Percentiles rank a stretch among this genome's conserved stretches.
phyloP scores from a whole-genome alignment of 208 protist genomes.

The Acanthamoeba lugdunensis region DNA sequence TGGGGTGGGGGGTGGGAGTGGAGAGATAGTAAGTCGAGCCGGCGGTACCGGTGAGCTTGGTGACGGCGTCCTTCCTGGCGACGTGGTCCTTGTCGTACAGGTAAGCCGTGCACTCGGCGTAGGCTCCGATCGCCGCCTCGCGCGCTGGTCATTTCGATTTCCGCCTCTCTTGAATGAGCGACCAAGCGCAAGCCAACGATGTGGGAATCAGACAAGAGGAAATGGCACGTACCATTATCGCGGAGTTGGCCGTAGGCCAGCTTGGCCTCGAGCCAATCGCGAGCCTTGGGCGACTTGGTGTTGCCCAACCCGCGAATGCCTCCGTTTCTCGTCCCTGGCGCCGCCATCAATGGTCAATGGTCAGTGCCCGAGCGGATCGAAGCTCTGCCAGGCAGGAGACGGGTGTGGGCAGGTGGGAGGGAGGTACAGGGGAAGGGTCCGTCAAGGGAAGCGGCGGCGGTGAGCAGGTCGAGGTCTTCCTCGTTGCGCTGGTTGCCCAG shows the following conservation, averaged over 20 bases:
- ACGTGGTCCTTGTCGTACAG: constrained; percentile 20
- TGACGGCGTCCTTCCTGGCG: background rate
- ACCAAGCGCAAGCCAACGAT: background rate
- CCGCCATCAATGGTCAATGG: too few relatives aligned
- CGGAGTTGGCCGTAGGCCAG: background rate
- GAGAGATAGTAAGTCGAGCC: background rate
- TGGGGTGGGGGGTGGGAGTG: background rate
- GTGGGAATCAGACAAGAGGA: background rate
- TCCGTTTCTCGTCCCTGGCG: constrained; percentile 17
- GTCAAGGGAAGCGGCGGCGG: background rate
- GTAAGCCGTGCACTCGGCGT: constrained; percentile 11
- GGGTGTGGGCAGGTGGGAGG: background rate
- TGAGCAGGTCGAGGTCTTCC: constrained; percentile 17
- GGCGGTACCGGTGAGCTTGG: background rate
- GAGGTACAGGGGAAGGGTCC: background rate
- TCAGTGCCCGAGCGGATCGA: too few relatives aligned
- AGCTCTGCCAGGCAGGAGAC: too few relatives aligned
- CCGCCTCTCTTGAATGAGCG: background rate
- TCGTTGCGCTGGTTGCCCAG: constrained; percentile 21
- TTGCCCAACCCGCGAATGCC: background rate
- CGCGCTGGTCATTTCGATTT: background rate
- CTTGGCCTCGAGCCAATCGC: background rate
- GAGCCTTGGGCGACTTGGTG: background rate
- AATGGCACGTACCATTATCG: background rate
- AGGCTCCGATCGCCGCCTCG: background rate